Conservation (phyloP, 2,329 filamentous ascomycete genomes). For the Pleochaeta shiraiana region DNA sequence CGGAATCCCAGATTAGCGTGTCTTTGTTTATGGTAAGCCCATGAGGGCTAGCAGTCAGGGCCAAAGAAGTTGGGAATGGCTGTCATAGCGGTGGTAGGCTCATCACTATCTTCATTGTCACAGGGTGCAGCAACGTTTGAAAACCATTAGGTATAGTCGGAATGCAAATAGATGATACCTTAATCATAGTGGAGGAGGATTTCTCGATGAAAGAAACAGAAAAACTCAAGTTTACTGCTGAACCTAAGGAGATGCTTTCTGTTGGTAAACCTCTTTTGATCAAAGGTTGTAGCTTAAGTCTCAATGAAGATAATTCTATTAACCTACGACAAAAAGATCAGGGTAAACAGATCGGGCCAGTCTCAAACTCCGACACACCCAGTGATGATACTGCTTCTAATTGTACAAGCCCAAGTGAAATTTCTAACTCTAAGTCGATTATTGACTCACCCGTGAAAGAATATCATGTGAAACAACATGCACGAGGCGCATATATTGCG, state of each 20-base stretch:
- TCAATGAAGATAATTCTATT: not conserved
- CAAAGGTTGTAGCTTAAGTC: not conserved
- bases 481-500: not conserved
- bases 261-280: not conserved
- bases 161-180: constrained; percentile 5
- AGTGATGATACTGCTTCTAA: no score
- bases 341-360: not conserved
- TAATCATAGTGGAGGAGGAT: not conserved
- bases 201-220: not conserved
- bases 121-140: not conserved
- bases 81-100: not conserved
- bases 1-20: not conserved
- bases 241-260: not conserved
- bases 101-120: not conserved
- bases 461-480: not conserved
- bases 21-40: constrained; percentile 1
- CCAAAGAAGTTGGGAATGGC: not conserved
- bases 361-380: not conserved
- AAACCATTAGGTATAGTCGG: constrained; percentile 4
- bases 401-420: no score
- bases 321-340: not conserved
- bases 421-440: no score
- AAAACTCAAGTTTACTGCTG: not conserved
- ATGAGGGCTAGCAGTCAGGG: not conserved
- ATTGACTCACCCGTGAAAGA: not conserved